Evolutionary conservation across 1,284 basidiomycete species (phyloP), one percentile per base, ranked within the genome.

Genomic region (Cryptococcus sp.): DNA sequence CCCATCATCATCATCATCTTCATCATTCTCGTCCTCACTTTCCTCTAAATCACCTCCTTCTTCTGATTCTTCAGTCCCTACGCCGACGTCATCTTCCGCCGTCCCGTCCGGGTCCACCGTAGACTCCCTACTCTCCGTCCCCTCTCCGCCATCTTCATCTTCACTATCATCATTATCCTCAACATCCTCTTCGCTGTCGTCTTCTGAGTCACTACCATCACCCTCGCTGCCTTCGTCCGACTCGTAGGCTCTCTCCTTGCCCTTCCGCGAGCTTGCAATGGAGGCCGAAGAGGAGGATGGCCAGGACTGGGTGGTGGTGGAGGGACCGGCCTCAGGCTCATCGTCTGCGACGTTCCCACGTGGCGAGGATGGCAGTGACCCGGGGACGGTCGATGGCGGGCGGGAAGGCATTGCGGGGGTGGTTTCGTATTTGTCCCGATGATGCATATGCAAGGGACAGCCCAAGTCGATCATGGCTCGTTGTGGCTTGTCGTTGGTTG

Each of bases 111-210:
- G 33, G 6, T 18, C 23, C 36, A 18, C n/a, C n/a, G 46, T 16
- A 45, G 23, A 21, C 23, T 61, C 63, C 0, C 56, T 47, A 12
- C 49, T 59, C 1, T 61, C 67, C 2, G 59, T 59, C n/a, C 87
- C 86, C 16, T 88, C 87, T 0, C 87, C 87, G 0, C 85, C 83
- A 0, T 84, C 84, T 0, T 83, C 84, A 0, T 82, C 82, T 0
- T 84, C 82, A 0, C 82, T 82, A 0, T 80, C 82, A 0, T 52
- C 56, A 7, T 54, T 50, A 21, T 64, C 65, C 4, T 55, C 60
- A 0, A 55, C 52, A 18, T 42, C 52, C 9, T 46, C 59, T 28
- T 43, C 43, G 7, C 42, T 45, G n/a, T 38, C 42, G 2, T 45
- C 46, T 23, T 52, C 55, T 9, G 46, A 28, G 23, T 5, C 23